Evolutionary conservation across 768 basidiomycete species (phyloP).

Genomic region (Leucocoprinus sp.): DNA sequence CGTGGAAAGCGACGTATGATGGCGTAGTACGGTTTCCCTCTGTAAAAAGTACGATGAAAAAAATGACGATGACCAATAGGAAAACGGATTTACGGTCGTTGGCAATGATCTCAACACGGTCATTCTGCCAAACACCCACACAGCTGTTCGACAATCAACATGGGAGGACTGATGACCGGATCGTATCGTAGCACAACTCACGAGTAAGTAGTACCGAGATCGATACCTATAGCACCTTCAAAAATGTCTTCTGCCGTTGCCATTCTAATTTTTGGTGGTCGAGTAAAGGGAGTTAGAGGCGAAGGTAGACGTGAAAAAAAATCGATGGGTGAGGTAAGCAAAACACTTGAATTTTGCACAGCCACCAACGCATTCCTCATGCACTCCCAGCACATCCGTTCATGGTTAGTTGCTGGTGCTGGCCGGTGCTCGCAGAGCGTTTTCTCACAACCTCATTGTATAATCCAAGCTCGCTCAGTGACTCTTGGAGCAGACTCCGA

Average conservation of each 20-base stretch:
- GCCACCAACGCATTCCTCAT: constrained; percentile 32
- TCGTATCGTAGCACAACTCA: constrained; percentile 27
- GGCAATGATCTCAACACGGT: constrained; percentile 99
- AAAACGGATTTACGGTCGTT: constrained; percentile 69
- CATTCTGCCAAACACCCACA: constrained; percentile 99
- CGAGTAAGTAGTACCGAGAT: constrained; percentile 97
- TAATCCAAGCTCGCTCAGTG: constrained; percentile 17
- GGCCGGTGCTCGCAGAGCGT: constrained; percentile 21
- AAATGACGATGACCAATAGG: not conserved
- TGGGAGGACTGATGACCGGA: constrained; percentile 7
- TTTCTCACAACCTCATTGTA: constrained; percentile 9
- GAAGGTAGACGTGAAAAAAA: constrained; percentile 38
- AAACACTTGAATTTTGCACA: constrained; percentile 31
- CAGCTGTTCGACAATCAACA: constrained; percentile 45
- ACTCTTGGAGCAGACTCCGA: constrained; percentile 21
- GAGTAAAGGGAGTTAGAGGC: constrained; percentile 24
- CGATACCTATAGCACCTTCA: constrained; percentile 96
- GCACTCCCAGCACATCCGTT: constrained; percentile 29
- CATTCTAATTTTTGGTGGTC: constrained; percentile 41
- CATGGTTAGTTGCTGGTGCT: constrained; percentile 30
- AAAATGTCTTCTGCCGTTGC: constrained; percentile 74
- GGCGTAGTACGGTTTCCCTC: constrained; percentile 99
- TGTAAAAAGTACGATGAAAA: constrained; percentile 21
- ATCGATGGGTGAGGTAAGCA: constrained; percentile 55
- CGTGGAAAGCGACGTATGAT: constrained; percentile 97